Conservation (phyloP, 768 basidiomycete species). For the Lactarius indigo region DNA sequence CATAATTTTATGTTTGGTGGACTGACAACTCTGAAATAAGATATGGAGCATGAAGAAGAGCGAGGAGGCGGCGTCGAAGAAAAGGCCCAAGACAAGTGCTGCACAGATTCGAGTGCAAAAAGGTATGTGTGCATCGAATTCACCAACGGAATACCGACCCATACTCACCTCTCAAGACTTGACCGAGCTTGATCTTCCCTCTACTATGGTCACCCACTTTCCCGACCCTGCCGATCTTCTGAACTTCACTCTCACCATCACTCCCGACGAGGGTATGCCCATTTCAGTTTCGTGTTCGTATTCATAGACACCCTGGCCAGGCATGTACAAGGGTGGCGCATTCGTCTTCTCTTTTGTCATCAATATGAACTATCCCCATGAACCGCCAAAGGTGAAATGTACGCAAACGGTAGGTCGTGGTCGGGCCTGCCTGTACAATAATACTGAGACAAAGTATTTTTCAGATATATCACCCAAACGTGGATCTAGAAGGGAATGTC, state of each 20-base stretch:
- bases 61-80: constrained; percentile 95
- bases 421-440: background rate
- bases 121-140: constrained; percentile 59
- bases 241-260: constrained; percentile 93
- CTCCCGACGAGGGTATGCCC: constrained; percentile 85
- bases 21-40: constrained; percentile 40
- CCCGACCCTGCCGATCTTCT: constrained; percentile 91
- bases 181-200: constrained; percentile 93
- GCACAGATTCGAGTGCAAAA: constrained; percentile 99
- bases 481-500: constrained; percentile 97
- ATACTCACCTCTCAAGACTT: constrained; percentile 55
- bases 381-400: constrained; percentile 99
- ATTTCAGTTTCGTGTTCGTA: constrained; percentile 1
- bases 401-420: constrained; percentile 70
- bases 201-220: constrained; percentile 95
- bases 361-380: constrained; percentile 98
- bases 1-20: constrained; percentile 3
- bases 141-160: background rate
- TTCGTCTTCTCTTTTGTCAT: constrained; percentile 95
- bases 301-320: constrained; percentile 39
- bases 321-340: constrained; percentile 96
- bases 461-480: constrained; percentile 98
- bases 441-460: background rate
- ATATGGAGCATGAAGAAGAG: constrained; percentile 99
- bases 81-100: constrained; percentile 96